Evolutionary conservation across 257 asterid genomes (phyloP), one percentile per base, ranked within the genome.

Genomic region (Ocimum tenuiflorum): DNA sequence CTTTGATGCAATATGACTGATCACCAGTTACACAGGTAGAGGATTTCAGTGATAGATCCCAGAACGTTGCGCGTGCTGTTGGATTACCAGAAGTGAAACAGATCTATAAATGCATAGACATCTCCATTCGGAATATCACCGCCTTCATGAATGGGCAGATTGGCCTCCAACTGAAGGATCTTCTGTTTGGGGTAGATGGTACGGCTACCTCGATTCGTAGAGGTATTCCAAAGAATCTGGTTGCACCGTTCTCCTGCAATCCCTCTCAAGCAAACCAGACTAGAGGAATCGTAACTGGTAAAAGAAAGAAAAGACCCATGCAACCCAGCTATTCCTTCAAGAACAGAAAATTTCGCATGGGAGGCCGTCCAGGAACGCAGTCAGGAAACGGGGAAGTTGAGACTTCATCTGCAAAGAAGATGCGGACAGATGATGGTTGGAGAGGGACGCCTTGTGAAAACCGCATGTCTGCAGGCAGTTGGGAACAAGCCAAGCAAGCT

Each of bases 41-140:
- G 78, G 98, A 91, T 84, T 89, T 91, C 43, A 78, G 87, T 7
- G 94, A 89, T 49, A 80, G 57, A 33, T 76, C 95, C 38, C 97
- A 91, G 71, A 91, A 91, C 67, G 96, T 89, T n/a, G 80, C 98
- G 15, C 82, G 98, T 79, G 97, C 95, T 62, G 96, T 89, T 38
- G 91, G 94, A 68, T 75, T 47, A 76, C 24, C 63, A 35, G 87
- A 87, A 75, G 85, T 77, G 57, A 91, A 87, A 73, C 70, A 54
- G 69, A 91, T 91, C 12, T 76, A 87, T 47, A 84, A 77, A 69
- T 84, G 88, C 63, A 80, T 89, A n/a, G 77, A 85, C 46, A 64
- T 58, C 50, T 78, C 96, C 7, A 72, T 87, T 38, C 55, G 22
- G 18, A 48, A 72, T 41, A 67, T 89, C 17, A 69, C 76, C 68